Evolutionary conservation across 2,329 filamentous ascomycete genomes (phyloP).

Genomic region (Trichoderma afroharzianum): DNA sequence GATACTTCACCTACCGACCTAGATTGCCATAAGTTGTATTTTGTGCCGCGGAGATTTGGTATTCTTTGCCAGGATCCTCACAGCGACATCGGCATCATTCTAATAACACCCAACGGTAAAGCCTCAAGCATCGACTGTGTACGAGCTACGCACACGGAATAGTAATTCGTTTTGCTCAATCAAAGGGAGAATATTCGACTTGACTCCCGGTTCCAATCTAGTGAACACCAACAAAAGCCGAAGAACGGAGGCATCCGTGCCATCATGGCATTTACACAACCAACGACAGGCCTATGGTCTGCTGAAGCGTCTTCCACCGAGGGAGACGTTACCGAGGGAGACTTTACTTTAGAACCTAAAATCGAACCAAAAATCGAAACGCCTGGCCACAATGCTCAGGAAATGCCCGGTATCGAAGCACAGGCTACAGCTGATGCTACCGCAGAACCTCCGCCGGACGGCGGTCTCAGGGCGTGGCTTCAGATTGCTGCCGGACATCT

Average conservation of each 20-base stretch:
- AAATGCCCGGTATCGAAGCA: neutral
- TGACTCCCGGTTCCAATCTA: neutral
- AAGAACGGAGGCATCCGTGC: neutral
- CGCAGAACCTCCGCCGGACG: conserved; percentile 31
- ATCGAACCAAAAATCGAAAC: neutral
- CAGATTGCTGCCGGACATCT: conserved; percentile 38
- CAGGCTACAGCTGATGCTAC: neutral
- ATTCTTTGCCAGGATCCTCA: neutral
- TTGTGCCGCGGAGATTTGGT: neutral
- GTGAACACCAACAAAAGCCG: neutral
- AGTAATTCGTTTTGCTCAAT: neutral
- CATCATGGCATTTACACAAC: neutral
- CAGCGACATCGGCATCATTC: conserved; percentile 6
- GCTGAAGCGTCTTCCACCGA: neutral
- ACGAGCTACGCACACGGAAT: neutral
- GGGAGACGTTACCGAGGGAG: neutral
- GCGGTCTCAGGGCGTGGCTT: conserved; percentile 36
- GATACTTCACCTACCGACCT: neutral
- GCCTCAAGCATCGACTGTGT: neutral
- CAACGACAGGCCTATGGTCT: neutral
- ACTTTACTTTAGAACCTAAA: neutral
- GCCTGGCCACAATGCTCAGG: neutral
- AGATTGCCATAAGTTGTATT: neutral
- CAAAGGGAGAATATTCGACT: neutral
- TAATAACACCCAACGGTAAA: neutral